Conservation (phyloP, 2,329 filamentous ascomycete genomes). For the Botryotinia narcissicola region DNA sequence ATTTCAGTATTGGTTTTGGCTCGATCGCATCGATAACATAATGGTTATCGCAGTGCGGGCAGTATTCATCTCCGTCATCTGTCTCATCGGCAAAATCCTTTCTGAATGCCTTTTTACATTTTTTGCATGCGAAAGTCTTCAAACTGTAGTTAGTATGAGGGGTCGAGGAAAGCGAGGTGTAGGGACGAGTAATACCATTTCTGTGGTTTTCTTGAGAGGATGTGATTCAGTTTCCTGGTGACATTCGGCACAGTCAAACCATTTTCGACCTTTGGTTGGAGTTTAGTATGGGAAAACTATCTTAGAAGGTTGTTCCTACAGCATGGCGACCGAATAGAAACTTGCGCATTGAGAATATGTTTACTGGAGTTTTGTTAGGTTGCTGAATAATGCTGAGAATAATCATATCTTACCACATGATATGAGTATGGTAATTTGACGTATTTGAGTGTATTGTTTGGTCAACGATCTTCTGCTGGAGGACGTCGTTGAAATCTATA, state of each 20-base stretch:
- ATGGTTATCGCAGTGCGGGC: constrained; percentile 98
- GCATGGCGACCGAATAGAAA: constrained; percentile 91
- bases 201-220: constrained; percentile 69
- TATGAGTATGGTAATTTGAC: neutral
- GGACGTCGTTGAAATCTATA: neutral
- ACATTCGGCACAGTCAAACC: constrained; percentile 98
- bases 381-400: constrained; percentile 7
- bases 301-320: constrained; percentile 56
- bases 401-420: constrained; percentile 35
- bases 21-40: constrained; percentile 88
- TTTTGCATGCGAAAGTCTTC: constrained; percentile 89
- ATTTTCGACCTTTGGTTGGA: constrained; percentile 69
- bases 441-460: neutral
- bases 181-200: constrained; percentile 61
- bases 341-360: constrained; percentile 97
- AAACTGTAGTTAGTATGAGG: neutral
- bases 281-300: constrained; percentile 13
- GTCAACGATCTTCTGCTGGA: neutral
- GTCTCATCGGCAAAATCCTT: constrained; percentile 83
- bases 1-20: constrained; percentile 76
- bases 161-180: constrained; percentile 12
- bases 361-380: constrained; percentile 59
- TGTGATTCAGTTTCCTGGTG: constrained; percentile 81
- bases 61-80: constrained; percentile 97
- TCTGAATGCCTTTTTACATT: constrained; percentile 97